Base-by-base conservation (phyloP, 345 rosid species). In the Balakata baccata region DNA sequence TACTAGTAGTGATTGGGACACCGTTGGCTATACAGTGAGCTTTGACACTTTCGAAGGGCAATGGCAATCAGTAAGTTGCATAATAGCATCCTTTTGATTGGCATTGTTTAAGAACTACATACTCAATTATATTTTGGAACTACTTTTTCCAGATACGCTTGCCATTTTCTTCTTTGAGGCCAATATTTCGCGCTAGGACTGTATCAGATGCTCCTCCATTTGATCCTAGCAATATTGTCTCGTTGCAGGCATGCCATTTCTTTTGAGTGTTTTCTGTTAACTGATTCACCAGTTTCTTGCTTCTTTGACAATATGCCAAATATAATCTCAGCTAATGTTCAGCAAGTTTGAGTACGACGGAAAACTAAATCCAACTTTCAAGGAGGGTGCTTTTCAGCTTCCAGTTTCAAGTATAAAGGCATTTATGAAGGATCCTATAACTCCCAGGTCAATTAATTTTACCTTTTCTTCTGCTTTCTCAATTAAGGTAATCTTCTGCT, bases 331-430 rank as follows among this genome's bases (percentile, higher is more conserved):
- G 99, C 92, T 94, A 64, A 90, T 92, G 98, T 88, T 90, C 88
- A 92, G 99, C 88, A 94, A 92, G 81, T 94, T 94, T 59, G 98
- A 94, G 84, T 94, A 87, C 73, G 99, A 94, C 41, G 99, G 98
- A 70, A 88, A 87, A 83, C 83, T 92, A 80, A 94, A 94, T 79
- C 98, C 97, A 50, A 85, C 90, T 68, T 94, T 94, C 74, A 81
- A 70, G 66, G 97, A 94, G 85, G 98, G 98, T 11, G 82, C 87
- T 43, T 94, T 94, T 79, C 87, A 90, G 88, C 91, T 94, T 54
- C 97, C 97, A 17, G 14, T 94, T 22, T 89, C 97, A 5, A 83
- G 78, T 74, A 84, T 94, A 72, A 76, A 77, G 69, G 81, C 94
- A 8, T 92, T 86, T 68, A 69, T 90, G 53, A 87, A 90, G 80